phyloP scores from a whole-genome alignment of 768 basidiomycete species.

The Xerocomus potaroensis region DNA sequence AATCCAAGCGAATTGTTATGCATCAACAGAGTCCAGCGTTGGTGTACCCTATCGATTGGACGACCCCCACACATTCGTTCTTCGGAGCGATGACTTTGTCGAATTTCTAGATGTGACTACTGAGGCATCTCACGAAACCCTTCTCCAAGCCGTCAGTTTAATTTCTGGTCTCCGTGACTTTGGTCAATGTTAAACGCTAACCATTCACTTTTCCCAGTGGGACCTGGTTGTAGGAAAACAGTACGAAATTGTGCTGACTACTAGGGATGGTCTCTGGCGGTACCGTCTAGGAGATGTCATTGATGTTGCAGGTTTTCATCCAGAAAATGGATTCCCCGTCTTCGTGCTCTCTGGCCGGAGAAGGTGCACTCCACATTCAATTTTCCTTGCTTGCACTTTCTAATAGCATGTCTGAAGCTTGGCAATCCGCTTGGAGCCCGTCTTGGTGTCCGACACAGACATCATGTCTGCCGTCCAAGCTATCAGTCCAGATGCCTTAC shows the following conservation, averaged over 20 bases:
- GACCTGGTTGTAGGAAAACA: not conserved
- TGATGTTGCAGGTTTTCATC: not conserved
- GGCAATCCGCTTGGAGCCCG: not conserved
- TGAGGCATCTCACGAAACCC: conserved; percentile 9
- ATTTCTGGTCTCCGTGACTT: too few relatives aligned
- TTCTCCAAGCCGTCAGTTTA: conserved; percentile 8
- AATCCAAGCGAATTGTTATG: conserved; percentile 7
- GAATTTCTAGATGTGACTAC: conserved; percentile 18
- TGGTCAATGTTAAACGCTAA: too few relatives aligned
- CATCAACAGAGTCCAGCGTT: conserved; percentile 8
- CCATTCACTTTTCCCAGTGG: not conserved
- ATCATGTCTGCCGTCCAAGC: not conserved
- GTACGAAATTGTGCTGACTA: not conserved
- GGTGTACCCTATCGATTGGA: not conserved
- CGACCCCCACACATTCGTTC: conserved; percentile 9
- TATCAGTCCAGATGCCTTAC: not conserved
- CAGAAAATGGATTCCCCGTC: not conserved
- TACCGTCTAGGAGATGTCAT: not conserved
- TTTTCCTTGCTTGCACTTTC: not conserved
- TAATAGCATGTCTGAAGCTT: not conserved
- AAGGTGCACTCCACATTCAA: not conserved
- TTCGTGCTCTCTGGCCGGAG: not conserved
- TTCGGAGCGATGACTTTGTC: conserved; percentile 1
- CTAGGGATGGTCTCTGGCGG: not conserved
- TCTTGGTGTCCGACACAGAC: not conserved